Evolutionary conservation across 2,329 filamentous ascomycete species (phyloP).

Genomic region (Paraphoma sp.): DNA sequence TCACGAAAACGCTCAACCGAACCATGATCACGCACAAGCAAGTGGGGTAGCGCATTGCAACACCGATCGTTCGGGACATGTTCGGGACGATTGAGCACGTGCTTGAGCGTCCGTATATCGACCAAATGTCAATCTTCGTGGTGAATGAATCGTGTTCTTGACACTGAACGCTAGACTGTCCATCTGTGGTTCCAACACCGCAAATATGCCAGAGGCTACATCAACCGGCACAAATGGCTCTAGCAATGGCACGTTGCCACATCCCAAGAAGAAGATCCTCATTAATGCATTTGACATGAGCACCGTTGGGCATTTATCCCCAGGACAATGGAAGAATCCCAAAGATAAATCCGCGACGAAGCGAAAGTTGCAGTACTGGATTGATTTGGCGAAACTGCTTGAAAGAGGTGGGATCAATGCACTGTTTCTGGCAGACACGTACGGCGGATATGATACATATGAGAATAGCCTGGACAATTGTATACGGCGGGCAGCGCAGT

Average conservation of each 20-base stretch:
- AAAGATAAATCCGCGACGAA: slow-evolving; percentile 67
- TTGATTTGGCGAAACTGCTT: slow-evolving; percentile 67
- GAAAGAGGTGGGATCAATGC: slow-evolving; percentile 69
- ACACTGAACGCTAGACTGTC: background rate
- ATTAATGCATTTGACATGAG: slow-evolving; percentile 73
- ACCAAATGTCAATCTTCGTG: background rate
- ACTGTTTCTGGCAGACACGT: slow-evolving; percentile 71
- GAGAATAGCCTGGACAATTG: slow-evolving; percentile 66
- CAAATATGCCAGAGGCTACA: slow-evolving; percentile 20
- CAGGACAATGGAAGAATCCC: slow-evolving; percentile 74
- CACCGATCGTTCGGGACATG: background rate
- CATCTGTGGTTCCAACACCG: background rate
- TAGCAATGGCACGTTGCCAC: background rate
- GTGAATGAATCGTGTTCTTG: background rate
- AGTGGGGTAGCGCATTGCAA: background rate
- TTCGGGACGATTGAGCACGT: background rate
- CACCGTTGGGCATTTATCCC: slow-evolving; percentile 68
- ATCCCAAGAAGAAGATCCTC: slow-evolving; percentile 61
- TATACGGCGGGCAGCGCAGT: slow-evolving; percentile 68
- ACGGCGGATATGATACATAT: slow-evolving; percentile 69
- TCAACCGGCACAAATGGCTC: slow-evolving; percentile 3
- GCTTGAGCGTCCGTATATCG: background rate
- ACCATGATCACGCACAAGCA: background rate
- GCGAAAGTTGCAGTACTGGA: slow-evolving; percentile 67
- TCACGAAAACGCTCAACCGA: slow-evolving; percentile 14